These are phyloP conservation scores for Rubroshorea leprosula DNA, from an alignment of 345 rosid genomes.

Conservation along the genomic window DNA sequence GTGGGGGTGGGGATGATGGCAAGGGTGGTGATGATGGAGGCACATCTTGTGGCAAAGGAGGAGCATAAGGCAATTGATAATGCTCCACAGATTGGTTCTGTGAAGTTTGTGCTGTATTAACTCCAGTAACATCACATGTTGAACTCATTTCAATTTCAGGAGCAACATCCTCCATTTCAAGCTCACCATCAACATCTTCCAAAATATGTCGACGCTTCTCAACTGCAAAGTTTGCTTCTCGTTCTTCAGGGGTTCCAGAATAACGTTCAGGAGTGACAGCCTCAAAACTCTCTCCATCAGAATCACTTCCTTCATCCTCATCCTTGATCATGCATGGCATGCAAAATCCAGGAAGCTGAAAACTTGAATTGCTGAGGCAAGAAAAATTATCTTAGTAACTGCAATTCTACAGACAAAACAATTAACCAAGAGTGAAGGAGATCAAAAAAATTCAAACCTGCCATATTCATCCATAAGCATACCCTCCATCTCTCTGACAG, in stretches of 20 bases:
- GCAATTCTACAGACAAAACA: constrained; percentile 3
- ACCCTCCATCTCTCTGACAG: constrained; percentile 98
- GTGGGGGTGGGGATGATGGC: constrained; percentile 45
- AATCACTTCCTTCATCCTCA: constrained; percentile 82
- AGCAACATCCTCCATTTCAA: constrained; percentile 98
- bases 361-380: constrained; percentile 82
- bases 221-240: constrained; percentile 26
- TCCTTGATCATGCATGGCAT: constrained; percentile 82
- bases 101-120: constrained; percentile 25
- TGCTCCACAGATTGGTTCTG: constrained; percentile 34
- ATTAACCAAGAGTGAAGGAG: neutral
- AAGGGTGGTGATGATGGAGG: constrained; percentile 52
- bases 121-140: constrained; percentile 17
- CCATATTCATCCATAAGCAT: constrained; percentile 97
- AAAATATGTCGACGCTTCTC: constrained; percentile 69
- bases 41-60: constrained; percentile 42
- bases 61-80: constrained; percentile 29
- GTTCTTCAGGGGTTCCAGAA: constrained; percentile 43
- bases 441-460: constrained; percentile 46
- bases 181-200: constrained; percentile 96
- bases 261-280: constrained; percentile 90
- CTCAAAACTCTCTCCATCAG: constrained; percentile 88
- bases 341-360: constrained; percentile 92
- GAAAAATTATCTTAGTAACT: constrained; percentile 16
- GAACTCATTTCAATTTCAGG: constrained; percentile 61